Base-by-base conservation (phyloP, 2,329 filamentous ascomycete genomes). In the Lecanicillium sp. region DNA sequence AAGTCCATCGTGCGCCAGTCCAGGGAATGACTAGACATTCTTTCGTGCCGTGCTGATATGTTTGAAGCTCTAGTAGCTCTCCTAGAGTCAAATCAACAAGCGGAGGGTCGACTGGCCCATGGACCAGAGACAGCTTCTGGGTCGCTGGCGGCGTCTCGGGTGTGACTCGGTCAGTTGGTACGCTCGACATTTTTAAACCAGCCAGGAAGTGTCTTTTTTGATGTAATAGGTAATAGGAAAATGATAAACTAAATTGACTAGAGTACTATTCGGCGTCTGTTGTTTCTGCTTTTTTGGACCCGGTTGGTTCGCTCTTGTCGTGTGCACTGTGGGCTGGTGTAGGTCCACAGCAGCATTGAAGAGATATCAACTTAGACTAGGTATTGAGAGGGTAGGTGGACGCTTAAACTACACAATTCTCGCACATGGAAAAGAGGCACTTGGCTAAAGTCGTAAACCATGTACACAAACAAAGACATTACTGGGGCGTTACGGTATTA, bases 11-110 rank as follows among this genome's bases (percentile, higher is more conserved):
- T 4, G 80, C 74, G 1, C 78, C 78, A 0, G 83, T 87, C 83
- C 83, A 88, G 1, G 83, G 80, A 36, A 84, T 82, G 17, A 88
- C 71, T 30, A 89, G 59, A 43, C 77, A 83, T 54, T 88, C 83
- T 38, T 74, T 69, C 36, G 73, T 67, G 17, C 77, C 74, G 56
- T 83, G 78, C 34, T 77, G 70, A 35, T 76, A 68, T 32, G 74
- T 79, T 59, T 89, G 84, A 12, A 85, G 68, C 43, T 83, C 78
- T 29, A 89, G 68, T 1, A 89, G 69, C 53, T 85, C 80, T 5
- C 80, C 80, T 7, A 89, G 69, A 0, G 82, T 87, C 35, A 87
- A 62, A 43, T 86, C 76, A 34, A 85, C 68, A 28, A 89, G 70
- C 2, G 79, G 78, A 42, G 83, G 80, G 46, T 85, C 72, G 31